Conservation (phyloP, 2,329 filamentous ascomycete species). For the Trichophaea hybrida region DNA sequence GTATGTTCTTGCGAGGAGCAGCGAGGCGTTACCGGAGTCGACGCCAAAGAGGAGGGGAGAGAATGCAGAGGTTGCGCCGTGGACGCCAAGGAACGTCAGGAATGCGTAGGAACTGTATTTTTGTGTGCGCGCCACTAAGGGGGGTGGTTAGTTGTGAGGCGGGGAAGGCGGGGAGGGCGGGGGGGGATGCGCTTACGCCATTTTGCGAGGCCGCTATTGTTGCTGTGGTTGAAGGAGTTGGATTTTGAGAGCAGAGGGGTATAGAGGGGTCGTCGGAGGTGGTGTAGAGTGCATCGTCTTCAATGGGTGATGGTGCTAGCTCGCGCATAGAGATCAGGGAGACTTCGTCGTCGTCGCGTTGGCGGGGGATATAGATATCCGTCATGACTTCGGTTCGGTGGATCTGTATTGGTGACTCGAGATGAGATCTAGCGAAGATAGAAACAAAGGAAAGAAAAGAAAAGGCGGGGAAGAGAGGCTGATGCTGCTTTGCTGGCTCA, state of each 20-base stretch:
- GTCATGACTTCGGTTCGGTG: background rate
- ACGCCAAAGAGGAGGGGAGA: slow-evolving; percentile 66
- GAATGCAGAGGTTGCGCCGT: slow-evolving; percentile 67
- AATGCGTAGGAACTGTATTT: slow-evolving; percentile 82
- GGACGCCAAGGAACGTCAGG: slow-evolving; percentile 58
- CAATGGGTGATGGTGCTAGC: slow-evolving; percentile 68
- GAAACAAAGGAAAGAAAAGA: too few species aligned
- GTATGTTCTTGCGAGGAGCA: slow-evolving; percentile 69
- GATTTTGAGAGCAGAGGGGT: slow-evolving; percentile 29
- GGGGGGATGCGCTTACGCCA: slow-evolving; percentile 22
- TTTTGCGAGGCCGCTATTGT: slow-evolving; percentile 6
- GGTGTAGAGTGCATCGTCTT: slow-evolving; percentile 31
- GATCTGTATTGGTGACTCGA: too few species aligned
- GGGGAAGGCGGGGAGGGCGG: background rate
- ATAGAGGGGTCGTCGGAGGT: slow-evolving; percentile 38
- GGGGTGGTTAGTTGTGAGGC: background rate
- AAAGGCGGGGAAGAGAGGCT: too few species aligned
- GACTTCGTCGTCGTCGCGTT: slow-evolving; percentile 40
- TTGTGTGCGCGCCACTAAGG: slow-evolving; percentile 58
- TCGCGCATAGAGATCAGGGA: slow-evolving; percentile 51
- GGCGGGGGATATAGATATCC: slow-evolving; percentile 24
- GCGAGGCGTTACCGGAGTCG: slow-evolving; percentile 62
- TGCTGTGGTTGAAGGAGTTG: background rate
- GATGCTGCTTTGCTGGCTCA: too few species aligned
- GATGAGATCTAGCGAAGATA: too few species aligned